phyloP scores from a whole-genome alignment of 345 rosid species.

The Populus pruinosa region DNA sequence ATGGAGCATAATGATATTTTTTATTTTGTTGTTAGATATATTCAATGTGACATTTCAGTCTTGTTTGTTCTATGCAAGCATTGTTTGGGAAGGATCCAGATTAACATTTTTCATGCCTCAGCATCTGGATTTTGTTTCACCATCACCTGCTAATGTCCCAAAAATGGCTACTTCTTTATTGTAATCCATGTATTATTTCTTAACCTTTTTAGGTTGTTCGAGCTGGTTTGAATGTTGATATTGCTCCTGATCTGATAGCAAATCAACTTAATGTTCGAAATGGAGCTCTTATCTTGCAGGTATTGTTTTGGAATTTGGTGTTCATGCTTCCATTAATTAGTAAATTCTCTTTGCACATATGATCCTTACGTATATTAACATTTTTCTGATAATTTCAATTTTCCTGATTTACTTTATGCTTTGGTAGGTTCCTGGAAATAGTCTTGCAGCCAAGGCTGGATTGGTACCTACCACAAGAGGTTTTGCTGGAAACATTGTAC shows the following conservation, averaged over 20 bases:
- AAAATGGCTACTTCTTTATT: not conserved
- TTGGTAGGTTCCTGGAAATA: constrained; percentile 64
- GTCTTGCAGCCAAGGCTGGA: constrained; percentile 75
- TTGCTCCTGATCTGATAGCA: constrained; percentile 84
- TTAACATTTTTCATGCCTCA: not conserved
- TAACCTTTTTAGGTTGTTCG: constrained; percentile 59
- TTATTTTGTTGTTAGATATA: no score
- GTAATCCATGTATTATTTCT: not conserved
- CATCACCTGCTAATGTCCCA: not conserved
- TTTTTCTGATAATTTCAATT: not conserved
- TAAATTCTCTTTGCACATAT: not conserved
- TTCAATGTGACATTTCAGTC: not conserved
- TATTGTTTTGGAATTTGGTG: constrained; percentile 9
- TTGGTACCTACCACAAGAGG: constrained; percentile 74
- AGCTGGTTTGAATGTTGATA: constrained; percentile 76
- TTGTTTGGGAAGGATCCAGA: not conserved
- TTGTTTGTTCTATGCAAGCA: not conserved
- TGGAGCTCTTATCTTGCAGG: constrained; percentile 90
- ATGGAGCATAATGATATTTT: no score
- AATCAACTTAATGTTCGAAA: constrained; percentile 87
- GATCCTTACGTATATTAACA: no score
- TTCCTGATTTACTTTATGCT: not conserved
- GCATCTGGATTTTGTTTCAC: no score
- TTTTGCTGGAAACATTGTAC: constrained; percentile 78
- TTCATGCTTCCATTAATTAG: not conserved